Evolutionary conservation across 352 stramenopile genomes (phyloP), one percentile per base, ranked within the genome.

Genomic region (Thalassiosira hispida): DNA sequence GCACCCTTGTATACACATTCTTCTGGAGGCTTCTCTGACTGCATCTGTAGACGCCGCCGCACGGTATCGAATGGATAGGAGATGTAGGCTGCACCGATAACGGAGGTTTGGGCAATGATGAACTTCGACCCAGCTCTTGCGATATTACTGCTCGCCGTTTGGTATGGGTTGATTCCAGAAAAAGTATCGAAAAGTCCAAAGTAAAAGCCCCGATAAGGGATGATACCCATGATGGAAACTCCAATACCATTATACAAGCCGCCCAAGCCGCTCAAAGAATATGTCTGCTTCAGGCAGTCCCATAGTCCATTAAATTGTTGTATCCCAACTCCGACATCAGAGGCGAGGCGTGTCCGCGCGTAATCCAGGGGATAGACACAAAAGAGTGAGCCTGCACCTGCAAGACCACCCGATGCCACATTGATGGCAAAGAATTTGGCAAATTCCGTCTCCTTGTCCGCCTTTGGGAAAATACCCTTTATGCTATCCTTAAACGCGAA

Each of bases 191-290:
- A 98, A 86, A 98, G 94, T 88, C 97, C 97, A 85, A 99, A 99
- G 94, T 98, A 98, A 31, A 94, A 95, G 69, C 96, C 97, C 93
- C 97, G 96, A 96, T 99, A 99, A 74, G 98, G 95, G 79, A 99
- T 99, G 89, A 94, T 99, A 95, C 98, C 97, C 89, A 96, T 92
- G 64, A 99, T 94, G 59, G 97, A 99, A 53, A 99, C 94, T 84
- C 96, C 97, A 79, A 99, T 98, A 89, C 98, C 98, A 85, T 98
- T 98, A 95, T 99, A 99, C 59, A 99, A 91, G 56, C 94, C 94
- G 65, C 91, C 81, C 27, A 97, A 33, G 55, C 97, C 97, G 73
- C 86, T 85, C 49, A 59, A 52, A 18, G 89, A 96, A 67, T 92
- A 74, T 80, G 98, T 98, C 84, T 98, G 98, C 63, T 86, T 91